These are phyloP conservation scores for Candida parachauliodes DNA, from an alignment of 805 yeast species.

Conservation along the genomic window DNA sequence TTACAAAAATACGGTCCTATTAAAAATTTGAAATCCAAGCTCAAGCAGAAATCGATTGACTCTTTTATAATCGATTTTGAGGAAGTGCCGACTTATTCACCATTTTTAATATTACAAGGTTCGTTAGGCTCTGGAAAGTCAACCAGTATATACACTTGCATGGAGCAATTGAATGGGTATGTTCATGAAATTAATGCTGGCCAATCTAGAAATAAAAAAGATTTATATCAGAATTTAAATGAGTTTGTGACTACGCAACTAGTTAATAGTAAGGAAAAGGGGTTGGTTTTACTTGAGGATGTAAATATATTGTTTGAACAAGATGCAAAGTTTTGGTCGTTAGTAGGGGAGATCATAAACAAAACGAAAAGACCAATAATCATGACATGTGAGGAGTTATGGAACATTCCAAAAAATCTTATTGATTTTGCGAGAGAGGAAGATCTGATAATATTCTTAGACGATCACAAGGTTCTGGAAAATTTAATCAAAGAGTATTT, in stretches of 20 bases:
- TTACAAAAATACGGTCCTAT: conserved; percentile 19
- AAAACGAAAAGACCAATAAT: conserved; percentile 68
- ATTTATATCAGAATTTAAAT: conserved; percentile 57
- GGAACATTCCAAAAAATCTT: conserved; percentile 46
- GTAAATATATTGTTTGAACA: conserved; percentile 75
- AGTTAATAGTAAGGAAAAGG: conserved; percentile 56
- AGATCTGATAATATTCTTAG: conserved; percentile 34
- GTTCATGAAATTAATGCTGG: conserved; percentile 80
- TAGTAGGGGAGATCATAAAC: conserved; percentile 56
- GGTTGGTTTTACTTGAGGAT: conserved; percentile 78
- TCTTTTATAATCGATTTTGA: conserved; percentile 40
- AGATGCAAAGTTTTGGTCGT: conserved; percentile 80
- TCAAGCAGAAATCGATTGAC: conserved; percentile 26
- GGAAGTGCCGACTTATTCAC: conserved; percentile 46
- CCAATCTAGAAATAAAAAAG: conserved; percentile 69
- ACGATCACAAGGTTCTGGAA: conserved; percentile 13
- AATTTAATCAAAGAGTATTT: conserved; percentile 32
- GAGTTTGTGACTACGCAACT: conserved; percentile 84
- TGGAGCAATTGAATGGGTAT: conserved; percentile 59
- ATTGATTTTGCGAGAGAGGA: conserved; percentile 44
- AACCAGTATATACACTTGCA: conserved; percentile 63
- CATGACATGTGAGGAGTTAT: conserved; percentile 54
- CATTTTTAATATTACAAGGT: conserved; percentile 67
- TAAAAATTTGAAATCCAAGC: conserved; percentile 18
- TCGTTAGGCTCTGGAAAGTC: conserved; percentile 77